phyloP scores from a whole-genome alignment of 164 flowering plant species.

The Vitis vinifera region ASM3070453v1 NC_081810.1:5994001-5994500 shows the following conservation, averaged over 20 bases:
- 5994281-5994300: no score
- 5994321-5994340: no score
- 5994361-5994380: no score
- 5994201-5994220: conserved; percentile 1
- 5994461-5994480: no score
- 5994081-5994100: conserved; percentile 80
- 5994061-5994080: conserved; percentile 67
- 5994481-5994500: no score
- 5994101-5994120: conserved; percentile 69
- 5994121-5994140: conserved; percentile 70
- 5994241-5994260: conserved; percentile 2
- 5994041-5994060: conserved; percentile 48
- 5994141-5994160: conserved; percentile 66
- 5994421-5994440: no score
- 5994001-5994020: conserved; percentile 67
- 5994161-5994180: conserved; percentile 79
- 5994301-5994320: no score
- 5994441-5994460: no score
- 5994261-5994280: not conserved
- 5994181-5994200: conserved; percentile 34
- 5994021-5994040: conserved; percentile 74
- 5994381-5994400: no score
- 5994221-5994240: conserved; percentile 1
- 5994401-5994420: no score
- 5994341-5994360: no score